phyloP scores from a whole-genome alignment of 1,284 basidiomycete species.

The Cutaneotrichosporon cavernicola region DNA sequence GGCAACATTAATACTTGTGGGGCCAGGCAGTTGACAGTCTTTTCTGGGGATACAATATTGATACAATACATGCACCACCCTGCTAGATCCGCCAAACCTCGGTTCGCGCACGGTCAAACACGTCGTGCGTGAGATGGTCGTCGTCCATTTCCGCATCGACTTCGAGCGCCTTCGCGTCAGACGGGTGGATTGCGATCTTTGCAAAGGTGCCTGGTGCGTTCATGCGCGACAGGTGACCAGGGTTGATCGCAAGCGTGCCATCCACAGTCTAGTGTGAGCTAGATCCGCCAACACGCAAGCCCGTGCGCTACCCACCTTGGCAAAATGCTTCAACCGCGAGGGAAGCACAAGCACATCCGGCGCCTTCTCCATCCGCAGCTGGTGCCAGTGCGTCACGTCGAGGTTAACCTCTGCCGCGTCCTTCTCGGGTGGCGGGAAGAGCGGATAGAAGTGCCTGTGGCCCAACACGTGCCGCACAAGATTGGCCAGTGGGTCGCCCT shows the following conservation, averaged over 20 bases:
- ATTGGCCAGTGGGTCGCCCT: slow-evolving; percentile 72
- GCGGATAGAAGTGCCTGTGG: slow-evolving; percentile 91
- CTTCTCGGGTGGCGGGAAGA: slow-evolving; percentile 81
- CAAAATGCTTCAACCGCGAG: slow-evolving; percentile 78
- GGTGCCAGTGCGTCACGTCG: slow-evolving; percentile 69
- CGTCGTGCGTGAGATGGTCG: slow-evolving; percentile 39
- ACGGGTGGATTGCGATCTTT: slow-evolving; percentile 50
- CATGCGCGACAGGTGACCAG: slow-evolving; percentile 44
- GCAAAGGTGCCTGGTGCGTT: slow-evolving; percentile 52
- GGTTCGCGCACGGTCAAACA: slow-evolving; percentile 49
- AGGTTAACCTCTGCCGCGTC: slow-evolving; percentile 77
- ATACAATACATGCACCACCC: neutral
- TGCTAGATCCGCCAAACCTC: slow-evolving; percentile 44
- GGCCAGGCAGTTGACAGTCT: too few species aligned
- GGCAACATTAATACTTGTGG: too few species aligned
- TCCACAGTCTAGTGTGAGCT: slow-evolving; percentile 47
- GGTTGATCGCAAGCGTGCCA: slow-evolving; percentile 53
- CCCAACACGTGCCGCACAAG: slow-evolving; percentile 76
- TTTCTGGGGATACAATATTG: too few species aligned
- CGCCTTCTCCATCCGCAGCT: slow-evolving; percentile 54
- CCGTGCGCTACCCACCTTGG: slow-evolving; percentile 62
- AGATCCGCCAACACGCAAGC: neutral
- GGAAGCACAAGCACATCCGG: slow-evolving; percentile 84
- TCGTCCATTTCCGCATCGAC: slow-evolving; percentile 29
- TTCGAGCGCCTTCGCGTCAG: slow-evolving; percentile 28